These are phyloP conservation scores for Exophiala alcalophila DNA, from an alignment of 2,329 filamentous ascomycete species.

Conservation along the genomic window DNA sequence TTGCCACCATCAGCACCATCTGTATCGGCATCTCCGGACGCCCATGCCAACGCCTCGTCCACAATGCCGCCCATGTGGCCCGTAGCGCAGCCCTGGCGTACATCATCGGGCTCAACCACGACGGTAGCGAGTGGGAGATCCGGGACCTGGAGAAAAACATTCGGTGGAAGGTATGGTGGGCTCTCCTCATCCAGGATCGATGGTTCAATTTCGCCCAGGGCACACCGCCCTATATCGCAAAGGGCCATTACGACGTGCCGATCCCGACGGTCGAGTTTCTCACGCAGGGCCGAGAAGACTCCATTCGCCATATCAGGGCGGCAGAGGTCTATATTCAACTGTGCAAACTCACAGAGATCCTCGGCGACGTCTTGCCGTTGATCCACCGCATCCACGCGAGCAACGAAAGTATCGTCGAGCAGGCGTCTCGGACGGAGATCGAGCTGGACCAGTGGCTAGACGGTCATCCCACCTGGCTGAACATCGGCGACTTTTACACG, in stretches of 20 bases:
- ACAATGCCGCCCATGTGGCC: constrained; percentile 53
- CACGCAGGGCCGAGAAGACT: constrained; percentile 36
- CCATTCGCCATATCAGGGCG: constrained; percentile 44
- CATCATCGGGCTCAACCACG: constrained; percentile 55
- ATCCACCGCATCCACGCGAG: constrained; percentile 46
- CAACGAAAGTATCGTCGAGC: constrained; percentile 44
- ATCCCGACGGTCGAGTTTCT: constrained; percentile 47
- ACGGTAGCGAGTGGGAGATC: constrained; percentile 53
- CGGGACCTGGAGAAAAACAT: constrained; percentile 50
- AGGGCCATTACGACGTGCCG: constrained; percentile 57
- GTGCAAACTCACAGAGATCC: constrained; percentile 49
- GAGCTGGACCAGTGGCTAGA: constrained; percentile 47
- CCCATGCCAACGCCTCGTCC: constrained; percentile 37
- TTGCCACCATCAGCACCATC: constrained; percentile 57
- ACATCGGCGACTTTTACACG: constrained; percentile 34
- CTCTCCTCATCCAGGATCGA: constrained; percentile 55
- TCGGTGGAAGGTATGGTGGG: constrained; percentile 56
- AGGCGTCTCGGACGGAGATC: constrained; percentile 44
- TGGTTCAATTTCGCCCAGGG: constrained; percentile 58
- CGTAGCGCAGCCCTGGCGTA: constrained; percentile 55
- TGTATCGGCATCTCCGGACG: constrained; percentile 59
- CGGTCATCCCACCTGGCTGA: constrained; percentile 44
- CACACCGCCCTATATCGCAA: constrained; percentile 52
- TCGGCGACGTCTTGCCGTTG: constrained; percentile 46
- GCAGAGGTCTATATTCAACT: constrained; percentile 53